A percentile compares a stretch with the other conserved stretches of the same genome.
Conservation (phyloP, 345 rosid genomes). For the Sonneratia alba region DNA sequence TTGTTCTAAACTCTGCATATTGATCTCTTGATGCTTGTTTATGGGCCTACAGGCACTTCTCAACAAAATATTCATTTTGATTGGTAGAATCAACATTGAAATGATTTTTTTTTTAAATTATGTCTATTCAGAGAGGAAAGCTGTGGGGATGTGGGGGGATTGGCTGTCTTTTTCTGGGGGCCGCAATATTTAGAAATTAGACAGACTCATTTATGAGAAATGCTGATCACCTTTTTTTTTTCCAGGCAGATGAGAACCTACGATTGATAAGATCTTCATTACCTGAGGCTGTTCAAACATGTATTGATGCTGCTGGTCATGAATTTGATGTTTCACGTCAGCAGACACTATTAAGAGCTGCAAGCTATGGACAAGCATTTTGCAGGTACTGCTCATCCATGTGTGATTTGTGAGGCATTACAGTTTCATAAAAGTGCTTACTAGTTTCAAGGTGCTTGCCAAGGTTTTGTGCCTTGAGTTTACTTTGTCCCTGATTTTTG, state of each 20-base stretch:
- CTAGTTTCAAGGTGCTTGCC: neutral
- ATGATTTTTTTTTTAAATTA: too few species aligned
- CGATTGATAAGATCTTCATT: slow-evolving; percentile 76
- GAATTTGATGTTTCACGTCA: slow-evolving; percentile 83
- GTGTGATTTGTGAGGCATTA: neutral
- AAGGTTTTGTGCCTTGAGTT: neutral
- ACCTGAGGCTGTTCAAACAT: slow-evolving; percentile 92
- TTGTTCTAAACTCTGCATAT: neutral
- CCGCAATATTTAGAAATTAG: neutral
- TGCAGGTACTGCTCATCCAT: slow-evolving; percentile 48
- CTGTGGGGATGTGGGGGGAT: neutral
- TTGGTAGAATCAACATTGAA: neutral
- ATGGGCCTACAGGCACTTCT: neutral
- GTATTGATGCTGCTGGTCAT: slow-evolving; percentile 92
- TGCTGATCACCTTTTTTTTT: slow-evolving; percentile 10
- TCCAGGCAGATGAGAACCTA: slow-evolving; percentile 94
- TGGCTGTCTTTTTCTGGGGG: too few species aligned
- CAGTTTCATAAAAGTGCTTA: slow-evolving; percentile 1
- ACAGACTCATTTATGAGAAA: neutral
- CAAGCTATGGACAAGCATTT: slow-evolving; percentile 99
- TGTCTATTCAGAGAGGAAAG: neutral
- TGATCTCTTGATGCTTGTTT: neutral
- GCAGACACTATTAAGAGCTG: slow-evolving; percentile 77
- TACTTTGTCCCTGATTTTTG: slow-evolving; percentile 28
- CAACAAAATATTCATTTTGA: neutral